A percentile compares a stretch with the other conserved stretches of the same genome.
These are phyloP conservation scores for Boechera divaricarpa DNA, from an alignment of 345 rosid genomes.

Conservation along the genomic window DNA sequence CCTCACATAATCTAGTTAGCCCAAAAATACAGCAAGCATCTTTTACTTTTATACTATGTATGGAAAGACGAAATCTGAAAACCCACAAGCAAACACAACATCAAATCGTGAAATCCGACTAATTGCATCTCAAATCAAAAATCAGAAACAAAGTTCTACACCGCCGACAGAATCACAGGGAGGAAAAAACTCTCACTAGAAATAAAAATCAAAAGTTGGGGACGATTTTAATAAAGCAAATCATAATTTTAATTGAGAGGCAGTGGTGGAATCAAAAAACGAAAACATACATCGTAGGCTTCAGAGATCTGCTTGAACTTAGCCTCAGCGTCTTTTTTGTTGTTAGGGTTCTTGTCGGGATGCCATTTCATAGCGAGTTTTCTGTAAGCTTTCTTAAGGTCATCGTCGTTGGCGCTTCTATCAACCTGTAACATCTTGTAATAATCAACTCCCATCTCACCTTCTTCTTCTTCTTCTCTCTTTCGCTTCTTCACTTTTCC, in stretches of 20 bases:
- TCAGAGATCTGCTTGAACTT: constrained; percentile 79
- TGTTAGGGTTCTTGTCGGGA: constrained; percentile 50
- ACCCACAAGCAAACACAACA: constrained; percentile 9
- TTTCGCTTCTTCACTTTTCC: constrained; percentile 42
- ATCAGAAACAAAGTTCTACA: neutral
- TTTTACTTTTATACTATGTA: constrained; percentile 9
- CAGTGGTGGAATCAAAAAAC: neutral
- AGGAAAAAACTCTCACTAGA: neutral
- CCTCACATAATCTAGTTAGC: neutral
- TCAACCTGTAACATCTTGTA: constrained; percentile 62
- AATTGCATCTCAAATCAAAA: constrained; percentile 1
- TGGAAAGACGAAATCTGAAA: constrained; percentile 8
- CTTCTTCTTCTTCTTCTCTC: constrained; percentile 35
- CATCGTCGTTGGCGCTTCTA: constrained; percentile 62
- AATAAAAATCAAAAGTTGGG: constrained; percentile 1
- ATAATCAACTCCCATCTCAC: constrained; percentile 67
- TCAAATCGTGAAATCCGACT: constrained; percentile 25
- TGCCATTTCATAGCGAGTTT: constrained; percentile 56
- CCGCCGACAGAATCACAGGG: constrained; percentile 21
- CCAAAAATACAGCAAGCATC: constrained; percentile 18
- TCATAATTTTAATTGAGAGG: neutral
- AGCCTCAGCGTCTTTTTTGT: constrained; percentile 73
- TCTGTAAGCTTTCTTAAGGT: constrained; percentile 69
- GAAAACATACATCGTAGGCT: constrained; percentile 60
- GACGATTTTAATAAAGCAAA: constrained; percentile 27